Evolutionary conservation across 139 green algal genomes (phyloP), one percentile per base, ranked within the genome.

Genomic region (Chlamydomonas sp.): DNA sequence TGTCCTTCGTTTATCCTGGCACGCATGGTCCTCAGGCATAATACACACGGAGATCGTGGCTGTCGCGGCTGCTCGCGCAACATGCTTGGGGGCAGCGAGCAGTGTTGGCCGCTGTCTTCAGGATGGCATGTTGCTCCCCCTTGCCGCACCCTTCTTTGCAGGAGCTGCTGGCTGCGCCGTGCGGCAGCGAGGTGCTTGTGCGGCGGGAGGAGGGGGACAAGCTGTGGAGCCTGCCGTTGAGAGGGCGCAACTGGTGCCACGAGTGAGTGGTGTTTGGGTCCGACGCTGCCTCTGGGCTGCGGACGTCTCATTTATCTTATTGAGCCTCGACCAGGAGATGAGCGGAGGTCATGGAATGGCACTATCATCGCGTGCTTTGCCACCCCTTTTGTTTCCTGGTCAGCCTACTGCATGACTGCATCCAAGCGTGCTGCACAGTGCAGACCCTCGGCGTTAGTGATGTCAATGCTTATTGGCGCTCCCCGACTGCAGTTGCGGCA

Each of bases 161-260:
- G 82, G 82, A 86, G 59, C 82, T 86, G 68, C 71, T 3, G 12
- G 60, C 57, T 16, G 82, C 82, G 3, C 14, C n/a, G 20, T 79
- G 58, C 20, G 82, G 82, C 60, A 86, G 79, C 31, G 82, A 80
- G 60, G 60, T 64, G 1, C 71, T 71, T 0, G 71, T 79, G n/a
- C 5, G 71, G n/a, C 82, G 69, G 7, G n/a, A 68, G 31, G 66
- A 20, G 3, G 79, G 66, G 68, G 67, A 85, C 17, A 59, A 69
- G 12, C 68, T 85, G 68, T 20, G 64, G 3, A 64, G 63, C 58
- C 61, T 86, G 72, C 82, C 82, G 71, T 71, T 86, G 68, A 20
- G 82, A 8, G 82, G 71, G 8, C 82, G 82, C 72, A 86, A 86
- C 59, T 86, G 82, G 82, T 86, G 82, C 82, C 14, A 64, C 4